phyloP scores from a whole-genome alignment of 495 filamentous ascomycete genomes.

The Lepraria neglecta region DNA sequence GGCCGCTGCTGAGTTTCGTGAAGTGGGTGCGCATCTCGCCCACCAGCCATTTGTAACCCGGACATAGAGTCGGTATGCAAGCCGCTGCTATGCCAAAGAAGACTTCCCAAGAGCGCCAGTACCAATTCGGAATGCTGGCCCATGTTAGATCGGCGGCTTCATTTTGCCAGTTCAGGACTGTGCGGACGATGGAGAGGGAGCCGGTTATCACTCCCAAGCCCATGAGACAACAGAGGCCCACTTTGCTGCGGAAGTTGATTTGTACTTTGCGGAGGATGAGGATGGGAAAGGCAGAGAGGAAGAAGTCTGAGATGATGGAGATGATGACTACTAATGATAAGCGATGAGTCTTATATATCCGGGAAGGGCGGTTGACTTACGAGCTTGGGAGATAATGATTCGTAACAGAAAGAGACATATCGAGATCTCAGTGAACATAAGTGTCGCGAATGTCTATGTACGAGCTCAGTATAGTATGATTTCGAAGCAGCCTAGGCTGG shows the following conservation, averaged over 20 bases:
- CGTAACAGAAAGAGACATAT: constrained; percentile 24
- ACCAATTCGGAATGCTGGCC: constrained; percentile 19
- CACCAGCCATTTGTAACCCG: constrained; percentile 17
- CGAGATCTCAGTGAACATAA: constrained; percentile 25
- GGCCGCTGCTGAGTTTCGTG: neutral
- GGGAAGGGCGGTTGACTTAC: neutral
- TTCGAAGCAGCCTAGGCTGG: too few relatives aligned
- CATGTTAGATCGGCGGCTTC: constrained; percentile 16
- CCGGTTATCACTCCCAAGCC: constrained; percentile 33
- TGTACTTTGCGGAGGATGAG: constrained; percentile 34
- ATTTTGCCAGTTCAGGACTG: constrained; percentile 23
- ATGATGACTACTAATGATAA: constrained; percentile 11
- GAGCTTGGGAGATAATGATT: constrained; percentile 26
- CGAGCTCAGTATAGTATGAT: neutral
- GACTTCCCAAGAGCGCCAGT: constrained; percentile 24
- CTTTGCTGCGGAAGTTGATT: constrained; percentile 31
- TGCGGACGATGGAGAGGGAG: constrained; percentile 18
- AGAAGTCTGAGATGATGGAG: constrained; percentile 30
- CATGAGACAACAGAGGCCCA: constrained; percentile 36
- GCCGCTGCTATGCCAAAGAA: constrained; percentile 20
- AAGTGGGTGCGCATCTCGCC: neutral
- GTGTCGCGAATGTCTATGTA: constrained; percentile 19
- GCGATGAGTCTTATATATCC: neutral
- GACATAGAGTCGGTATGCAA: constrained; percentile 22
- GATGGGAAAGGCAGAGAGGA: constrained; percentile 34